Evolutionary conservation across 2,329 filamentous ascomycete genomes (phyloP), one percentile per base, ranked within the genome.

Genomic region (Meredithiella fracta): DNA sequence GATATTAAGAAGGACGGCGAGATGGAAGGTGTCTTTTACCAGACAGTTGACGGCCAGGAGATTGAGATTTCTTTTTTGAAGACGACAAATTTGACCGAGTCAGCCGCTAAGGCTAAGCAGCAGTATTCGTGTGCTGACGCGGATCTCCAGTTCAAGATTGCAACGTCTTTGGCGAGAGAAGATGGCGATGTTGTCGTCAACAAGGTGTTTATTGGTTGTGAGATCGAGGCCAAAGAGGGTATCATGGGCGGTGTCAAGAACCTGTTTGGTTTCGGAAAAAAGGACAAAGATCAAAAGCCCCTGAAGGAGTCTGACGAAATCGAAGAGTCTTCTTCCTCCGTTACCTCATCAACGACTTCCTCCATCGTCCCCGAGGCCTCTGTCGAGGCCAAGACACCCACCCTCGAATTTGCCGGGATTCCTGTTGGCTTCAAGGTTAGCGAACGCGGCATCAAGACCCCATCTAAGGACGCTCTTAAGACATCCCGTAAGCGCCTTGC

Each of bases 231-330:
- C 7, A 80, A 82, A 68, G 86, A 86, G 60, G 82, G 84, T 53
- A 78, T 97, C 51, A 86, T 96, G 51, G 91, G 95, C 64, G 90
- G 88, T 47, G 87, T 97, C 61, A 98, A 98, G 75, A 94, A 90
- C 61, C 79, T 96, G 60, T 94, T 98, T 65, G 92, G 92, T 4
- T 90, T 97, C 65, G 92, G 91, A 25, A 86, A 86, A 64, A 94
- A 94, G 70, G 85, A 85, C 31, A 94, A 94, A 70, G 85, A 85
- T 31, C 86, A 91, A 56, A 85, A 95, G 69, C 74, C 76, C 3
- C 66, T 95, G 34, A 76, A 79, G 58, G 84, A 83, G 50, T 74
- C 72, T 22, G 79, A 76, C 55, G 73, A 67, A n/a, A 60, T 60
- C 37, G 65, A 68, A 38, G 66, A 64, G 5, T 60, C 63, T 37